Conservation (phyloP, 2,329 filamentous ascomycete genomes). For the Penicillium thymicola region DNA sequence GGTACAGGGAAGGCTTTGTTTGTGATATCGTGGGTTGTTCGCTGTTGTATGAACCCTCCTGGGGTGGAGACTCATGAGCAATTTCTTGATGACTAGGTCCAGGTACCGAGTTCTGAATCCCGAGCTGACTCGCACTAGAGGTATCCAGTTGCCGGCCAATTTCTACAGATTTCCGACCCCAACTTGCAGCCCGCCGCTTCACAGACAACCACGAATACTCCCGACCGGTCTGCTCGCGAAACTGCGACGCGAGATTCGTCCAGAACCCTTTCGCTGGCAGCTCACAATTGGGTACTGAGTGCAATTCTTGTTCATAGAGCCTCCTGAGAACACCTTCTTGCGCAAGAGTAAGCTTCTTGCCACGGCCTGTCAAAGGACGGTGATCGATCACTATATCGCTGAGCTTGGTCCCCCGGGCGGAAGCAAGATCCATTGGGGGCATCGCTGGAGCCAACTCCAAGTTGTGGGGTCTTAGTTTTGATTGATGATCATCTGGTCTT, state of each 20-base stretch:
- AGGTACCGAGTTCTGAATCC: neutral
- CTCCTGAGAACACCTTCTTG: neutral
- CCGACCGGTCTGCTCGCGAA: neutral
- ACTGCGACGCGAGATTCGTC: neutral
- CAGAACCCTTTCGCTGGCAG: neutral
- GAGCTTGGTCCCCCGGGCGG: neutral
- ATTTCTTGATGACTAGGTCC: neutral
- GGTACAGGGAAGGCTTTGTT: neutral
- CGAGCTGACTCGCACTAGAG: neutral
- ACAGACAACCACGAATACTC: conserved; percentile 8
- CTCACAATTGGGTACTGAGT: neutral
- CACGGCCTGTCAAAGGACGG: neutral
- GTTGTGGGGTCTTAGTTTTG: neutral
- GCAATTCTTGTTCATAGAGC: neutral
- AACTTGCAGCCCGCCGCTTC: neutral
- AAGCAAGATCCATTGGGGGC: neutral
- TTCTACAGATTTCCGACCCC: neutral
- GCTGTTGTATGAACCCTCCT: neutral
- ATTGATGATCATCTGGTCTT: neutral
- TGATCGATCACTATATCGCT: neutral
- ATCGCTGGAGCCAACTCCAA: neutral
- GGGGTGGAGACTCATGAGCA: neutral
- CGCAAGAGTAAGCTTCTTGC: neutral
- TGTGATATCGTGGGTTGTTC: neutral
- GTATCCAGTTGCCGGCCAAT: neutral